These are phyloP conservation scores for Boletus eberwhitei DNA, from an alignment of 768 basidiomycete species.

Conservation along the genomic window DNA sequence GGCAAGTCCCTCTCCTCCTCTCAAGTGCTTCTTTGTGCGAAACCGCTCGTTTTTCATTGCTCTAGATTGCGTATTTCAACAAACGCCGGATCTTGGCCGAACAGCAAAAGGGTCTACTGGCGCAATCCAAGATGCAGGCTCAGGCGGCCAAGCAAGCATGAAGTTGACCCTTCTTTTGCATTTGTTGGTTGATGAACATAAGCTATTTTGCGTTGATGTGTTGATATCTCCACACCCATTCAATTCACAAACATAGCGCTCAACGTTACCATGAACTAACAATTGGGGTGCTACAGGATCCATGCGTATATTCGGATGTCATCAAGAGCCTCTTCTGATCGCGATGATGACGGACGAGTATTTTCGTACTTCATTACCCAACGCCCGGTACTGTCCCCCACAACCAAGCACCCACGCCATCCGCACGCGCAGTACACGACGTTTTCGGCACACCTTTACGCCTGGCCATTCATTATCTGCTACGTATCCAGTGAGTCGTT, in stretches of 20 bases:
- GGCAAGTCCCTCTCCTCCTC: slow-evolving; percentile 48
- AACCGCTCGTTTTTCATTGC: background rate
- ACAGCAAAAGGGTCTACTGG: slow-evolving; percentile 70
- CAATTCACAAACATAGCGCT: background rate
- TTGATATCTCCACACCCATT: background rate
- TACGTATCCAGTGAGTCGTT: background rate
- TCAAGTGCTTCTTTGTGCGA: background rate
- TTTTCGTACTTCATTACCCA: background rate
- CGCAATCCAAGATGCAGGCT: slow-evolving; percentile 40
- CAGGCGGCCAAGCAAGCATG: slow-evolving; percentile 26
- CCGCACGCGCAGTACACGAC: background rate
- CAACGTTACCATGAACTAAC: background rate
- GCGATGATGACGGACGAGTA: background rate
- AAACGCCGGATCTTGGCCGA: slow-evolving; percentile 81
- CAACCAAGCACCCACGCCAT: background rate
- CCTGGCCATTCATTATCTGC: background rate
- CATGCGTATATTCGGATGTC: background rate
- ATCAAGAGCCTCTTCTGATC: slow-evolving; percentile 5
- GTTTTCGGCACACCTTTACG: background rate
- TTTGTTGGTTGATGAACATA: background rate
- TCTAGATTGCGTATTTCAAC: slow-evolving; percentile 92
- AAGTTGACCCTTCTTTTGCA: background rate
- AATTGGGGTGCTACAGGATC: background rate
- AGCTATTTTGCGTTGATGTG: slow-evolving; percentile 1
- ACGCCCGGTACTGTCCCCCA: background rate